phyloP scores from a whole-genome alignment of 306 rosid species.

The Castanea crenata region DNA sequence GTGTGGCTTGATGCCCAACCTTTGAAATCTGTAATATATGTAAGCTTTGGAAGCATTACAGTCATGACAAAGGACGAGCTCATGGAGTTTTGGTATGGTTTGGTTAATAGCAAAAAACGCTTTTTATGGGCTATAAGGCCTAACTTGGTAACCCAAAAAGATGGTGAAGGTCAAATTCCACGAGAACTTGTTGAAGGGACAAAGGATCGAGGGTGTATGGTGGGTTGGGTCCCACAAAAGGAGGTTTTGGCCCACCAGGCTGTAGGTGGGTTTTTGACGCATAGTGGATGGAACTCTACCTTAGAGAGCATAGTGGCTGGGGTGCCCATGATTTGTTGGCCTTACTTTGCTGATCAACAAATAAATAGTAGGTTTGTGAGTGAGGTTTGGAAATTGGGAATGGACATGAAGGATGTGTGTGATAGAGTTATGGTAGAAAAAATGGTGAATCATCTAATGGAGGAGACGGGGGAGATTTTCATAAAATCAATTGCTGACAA shows the following conservation, averaged over 20 bases:
- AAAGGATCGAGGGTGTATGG: too few species aligned
- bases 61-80: neutral
- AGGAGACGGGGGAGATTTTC: conserved; percentile 15
- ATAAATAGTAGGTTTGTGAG: too few species aligned
- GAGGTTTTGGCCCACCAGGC: too few species aligned
- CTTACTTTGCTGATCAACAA: too few species aligned
- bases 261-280: too few species aligned
- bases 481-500: conserved; percentile 5
- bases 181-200: too few species aligned
- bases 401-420: neutral
- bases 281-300: too few species aligned
- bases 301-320: too few species aligned
- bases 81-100: conserved; percentile 45
- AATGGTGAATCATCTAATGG: conserved; percentile 32
- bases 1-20: conserved; percentile 43
- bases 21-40: conserved; percentile 29
- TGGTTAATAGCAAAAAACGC: conserved; percentile 27
- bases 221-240: too few species aligned
- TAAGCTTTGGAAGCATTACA: conserved; percentile 44
- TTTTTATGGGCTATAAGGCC: conserved; percentile 49
- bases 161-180: neutral
- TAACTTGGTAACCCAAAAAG: neutral
- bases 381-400: too few species aligned
- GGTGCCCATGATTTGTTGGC: too few species aligned
- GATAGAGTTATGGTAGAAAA: conserved; percentile 13